Evolutionary conservation across 2,329 filamentous ascomycete species (phyloP), one percentile per base, ranked within the genome.

Genomic region (Colletotrichum musae): DNA sequence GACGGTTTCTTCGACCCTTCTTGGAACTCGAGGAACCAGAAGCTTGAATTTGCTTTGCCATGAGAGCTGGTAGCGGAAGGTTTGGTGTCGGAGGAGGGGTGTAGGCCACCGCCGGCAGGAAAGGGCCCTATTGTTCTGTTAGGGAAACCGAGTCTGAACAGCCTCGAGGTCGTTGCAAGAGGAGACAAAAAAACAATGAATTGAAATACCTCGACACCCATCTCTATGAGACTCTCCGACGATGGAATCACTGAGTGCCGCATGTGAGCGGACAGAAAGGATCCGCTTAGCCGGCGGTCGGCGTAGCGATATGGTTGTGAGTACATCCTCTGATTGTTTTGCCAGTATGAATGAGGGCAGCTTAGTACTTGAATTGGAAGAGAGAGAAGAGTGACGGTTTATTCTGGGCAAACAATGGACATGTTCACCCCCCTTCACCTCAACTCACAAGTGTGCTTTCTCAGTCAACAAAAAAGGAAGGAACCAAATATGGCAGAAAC

Each of bases 1-100:
- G 45, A 43, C 67, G 56, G 5, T 15, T 41, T 57, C 45, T 56
- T 24, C 52, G 36, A 15, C 43, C 53, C 9, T 57, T 62, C 10
- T n/a, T 51, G 16, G 16, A 21, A 7, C 6, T 21, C 1, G 24
- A 32, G 2, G 43, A 56, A n/a, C 4, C 45, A 15, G 24, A 6
- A 21, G 32, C 24, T 13, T 53, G 9, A 6, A 24, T 5, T 6
- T 18, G 16, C 24, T 62, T 51, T 15, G 43, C 18, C 50, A 70
- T 70, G 21, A 41, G 10, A 26, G 16, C 39, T 52, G 50, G 18
- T 21, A 61, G 52, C 3, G 43, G n/a, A 24, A 18, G 43, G 6
- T 51, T 47, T 12, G 24, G 16, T n/a, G 26, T 41, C 24, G 10
- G 6, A 10, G 39, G 36, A 24, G 26, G 26, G 7, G n/a, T 51